Base-by-base conservation (phyloP, 2,329 filamentous ascomycete genomes). In the Ceratocystiopsis minuta region DNA sequence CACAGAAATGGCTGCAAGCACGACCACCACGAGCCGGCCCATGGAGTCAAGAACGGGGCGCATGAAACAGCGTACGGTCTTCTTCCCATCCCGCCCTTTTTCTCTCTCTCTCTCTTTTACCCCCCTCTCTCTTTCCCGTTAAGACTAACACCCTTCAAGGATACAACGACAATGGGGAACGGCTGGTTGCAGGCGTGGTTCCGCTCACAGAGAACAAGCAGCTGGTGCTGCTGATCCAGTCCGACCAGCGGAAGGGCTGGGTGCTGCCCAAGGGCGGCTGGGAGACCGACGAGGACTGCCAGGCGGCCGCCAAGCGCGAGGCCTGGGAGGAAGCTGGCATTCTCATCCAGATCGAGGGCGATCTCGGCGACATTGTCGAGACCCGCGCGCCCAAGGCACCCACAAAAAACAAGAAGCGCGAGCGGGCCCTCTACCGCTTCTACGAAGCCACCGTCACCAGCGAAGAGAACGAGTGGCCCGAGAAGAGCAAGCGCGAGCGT, bases 271-370 rank as follows among this genome's bases (percentile, higher is more conserved):
- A 98, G 60, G 90, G 90, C 56, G 90, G 90, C 46, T 98, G 90
- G 87, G 90, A 98, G 61, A 80, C 77, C 32, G 90, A 98, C 60
- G 90, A 98, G 63, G 74, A 78, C 47, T 90, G 83, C 48, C 75
- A 80, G 47, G 74, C 88, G 57, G 83, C 90, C 44, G 90, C 90
- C 43, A 62, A 80, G 67, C 67, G 90, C 51, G 90, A 98, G 61
- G 90, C 90, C 46, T 96, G 90, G 90, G 90, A 96, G 65, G 90
- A 96, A 64, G 90, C 87, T 36, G 90, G 90, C 54, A 92, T 96
- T 54, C 69, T 81, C 53, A 82, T 88, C 60, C 79, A 74, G 45
- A 78, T 95, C 59, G 78, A 80, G 53, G 80, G 79, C 57, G 85
- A 94, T 59, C 71, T 98, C 40, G 87, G 87, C 49, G 72, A 80